Evolutionary conservation across 2,329 filamentous ascomycete genomes (phyloP).

Genomic region (Penicillium glabrum): DNA sequence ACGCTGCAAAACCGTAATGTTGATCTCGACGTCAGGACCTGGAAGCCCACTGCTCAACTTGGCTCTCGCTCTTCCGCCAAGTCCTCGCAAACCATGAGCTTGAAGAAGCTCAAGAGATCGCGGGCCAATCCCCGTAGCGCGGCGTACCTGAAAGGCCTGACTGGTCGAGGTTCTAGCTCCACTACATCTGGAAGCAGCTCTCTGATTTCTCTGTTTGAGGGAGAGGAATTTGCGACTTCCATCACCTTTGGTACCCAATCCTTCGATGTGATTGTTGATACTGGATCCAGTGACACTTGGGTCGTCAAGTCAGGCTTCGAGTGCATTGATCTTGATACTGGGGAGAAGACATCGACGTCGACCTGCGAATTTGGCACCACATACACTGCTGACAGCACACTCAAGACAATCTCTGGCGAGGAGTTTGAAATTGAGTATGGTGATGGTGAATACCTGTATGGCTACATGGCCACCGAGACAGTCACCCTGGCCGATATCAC

Average conservation of each 20-base stretch:
- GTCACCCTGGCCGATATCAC: slow-evolving; percentile 23
- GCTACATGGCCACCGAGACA: slow-evolving; percentile 22
- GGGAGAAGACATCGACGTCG: not conserved
- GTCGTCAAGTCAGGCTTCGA: slow-evolving; percentile 35
- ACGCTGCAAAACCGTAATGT: not conserved
- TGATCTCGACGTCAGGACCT: not conserved
- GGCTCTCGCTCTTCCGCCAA: not conserved
- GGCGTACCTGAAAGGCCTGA: slow-evolving; percentile 2
- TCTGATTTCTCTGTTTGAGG: slow-evolving; percentile 14
- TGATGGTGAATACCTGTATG: slow-evolving; percentile 22
- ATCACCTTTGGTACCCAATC: slow-evolving; percentile 27
- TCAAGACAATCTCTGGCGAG: slow-evolving; percentile 20
- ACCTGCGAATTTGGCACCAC: slow-evolving; percentile 20
- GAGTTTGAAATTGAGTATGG: slow-evolving; percentile 25
- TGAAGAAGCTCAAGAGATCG: slow-evolving; percentile 1
- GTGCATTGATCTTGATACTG: slow-evolving; percentile 29
- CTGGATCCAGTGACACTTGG: slow-evolving; percentile 52
- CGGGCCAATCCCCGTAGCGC: slow-evolving; percentile 7
- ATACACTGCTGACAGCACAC: slow-evolving; percentile 16
- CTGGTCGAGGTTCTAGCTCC: not conserved
- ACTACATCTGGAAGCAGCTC: slow-evolving; percentile 1
- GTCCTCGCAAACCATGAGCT: slow-evolving; percentile 1
- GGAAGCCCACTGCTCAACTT: not conserved
- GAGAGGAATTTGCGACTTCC: slow-evolving; percentile 16
- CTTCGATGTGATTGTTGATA: slow-evolving; percentile 46